Evolutionary conservation across 2,329 filamentous ascomycete species (phyloP).

Genomic region (Ramularia endophylla): DNA sequence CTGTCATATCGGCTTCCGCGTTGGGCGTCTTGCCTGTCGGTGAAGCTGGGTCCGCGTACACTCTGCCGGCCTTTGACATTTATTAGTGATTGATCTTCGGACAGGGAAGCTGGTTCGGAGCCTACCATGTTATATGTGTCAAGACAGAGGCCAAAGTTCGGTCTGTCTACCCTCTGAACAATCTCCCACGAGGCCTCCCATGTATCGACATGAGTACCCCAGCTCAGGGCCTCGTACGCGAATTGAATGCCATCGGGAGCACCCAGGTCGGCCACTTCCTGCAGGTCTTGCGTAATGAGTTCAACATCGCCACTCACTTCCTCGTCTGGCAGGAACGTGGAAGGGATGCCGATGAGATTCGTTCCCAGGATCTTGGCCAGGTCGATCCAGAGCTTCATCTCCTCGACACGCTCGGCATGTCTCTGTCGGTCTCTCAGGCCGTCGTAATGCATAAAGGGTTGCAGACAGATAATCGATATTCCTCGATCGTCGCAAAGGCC

Average conservation of each 20-base stretch:
- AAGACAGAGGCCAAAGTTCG: conserved; percentile 70
- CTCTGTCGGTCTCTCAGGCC: conserved; percentile 59
- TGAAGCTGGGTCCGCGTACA: conserved; percentile 63
- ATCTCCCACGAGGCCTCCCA: conserved; percentile 71
- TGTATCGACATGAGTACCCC: conserved; percentile 62
- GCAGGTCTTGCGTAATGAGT: conserved; percentile 57
- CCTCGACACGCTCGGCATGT: conserved; percentile 53
- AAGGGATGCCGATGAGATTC: conserved; percentile 69
- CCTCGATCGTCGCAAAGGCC: conserved; percentile 51
- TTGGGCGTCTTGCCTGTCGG: conserved; percentile 46
- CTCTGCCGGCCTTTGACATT: conserved; percentile 48
- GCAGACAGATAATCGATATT: conserved; percentile 60
- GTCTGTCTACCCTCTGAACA: conserved; percentile 56
- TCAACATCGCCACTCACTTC: conserved; percentile 49
- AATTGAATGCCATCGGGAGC: conserved; percentile 55
- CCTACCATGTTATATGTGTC: conserved; percentile 67
- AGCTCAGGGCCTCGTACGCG: conserved; percentile 68
- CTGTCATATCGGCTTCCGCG: conserved; percentile 50
- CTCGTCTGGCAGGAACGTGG: conserved; percentile 56
- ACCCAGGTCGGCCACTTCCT: conserved; percentile 62
- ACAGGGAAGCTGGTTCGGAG: not conserved
- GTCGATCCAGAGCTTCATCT: conserved; percentile 64
- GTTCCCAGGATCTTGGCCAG: conserved; percentile 60
- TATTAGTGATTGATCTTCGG: not conserved
- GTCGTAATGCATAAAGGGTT: conserved; percentile 75